phyloP scores from a whole-genome alignment of 768 basidiomycete species.

The Boletales sp. region DNA sequence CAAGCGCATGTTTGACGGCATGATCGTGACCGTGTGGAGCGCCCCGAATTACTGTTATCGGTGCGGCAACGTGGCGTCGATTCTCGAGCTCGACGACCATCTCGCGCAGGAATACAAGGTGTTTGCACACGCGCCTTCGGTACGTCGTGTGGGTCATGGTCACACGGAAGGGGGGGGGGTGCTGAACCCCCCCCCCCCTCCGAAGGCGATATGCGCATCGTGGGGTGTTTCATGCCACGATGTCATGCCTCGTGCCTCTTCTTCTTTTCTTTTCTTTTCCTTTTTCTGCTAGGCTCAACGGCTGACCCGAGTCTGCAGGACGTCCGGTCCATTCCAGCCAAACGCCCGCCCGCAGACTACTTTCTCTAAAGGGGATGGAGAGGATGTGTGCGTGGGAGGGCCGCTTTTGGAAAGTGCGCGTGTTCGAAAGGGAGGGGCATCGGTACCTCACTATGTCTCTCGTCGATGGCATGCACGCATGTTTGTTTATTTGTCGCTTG shows the following conservation, averaged over 20 bases:
- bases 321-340: conserved; percentile 75
- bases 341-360: conserved; percentile 84
- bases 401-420: no score
- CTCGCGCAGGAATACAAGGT: conserved; percentile 95
- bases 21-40: conserved; percentile 97
- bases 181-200: no score
- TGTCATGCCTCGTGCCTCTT: background rate
- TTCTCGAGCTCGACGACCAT: conserved; percentile 90
- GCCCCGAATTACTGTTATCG: conserved; percentile 98
- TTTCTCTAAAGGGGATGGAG: conserved; percentile 49
- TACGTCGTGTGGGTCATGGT: no score
- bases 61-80: conserved; percentile 96
- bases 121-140: conserved; percentile 85
- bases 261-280: background rate
- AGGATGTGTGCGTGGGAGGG: no score
- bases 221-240: no score
- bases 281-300: no score
- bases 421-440: no score
- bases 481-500: no score
- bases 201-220: conserved; percentile 25
- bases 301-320: conserved; percentile 45
- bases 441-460: no score
- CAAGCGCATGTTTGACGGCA: conserved; percentile 94
- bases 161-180: no score
- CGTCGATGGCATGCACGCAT: no score